Base-by-base conservation (phyloP, 768 basidiomycete species). In the Lactarius tabidus region DNA sequence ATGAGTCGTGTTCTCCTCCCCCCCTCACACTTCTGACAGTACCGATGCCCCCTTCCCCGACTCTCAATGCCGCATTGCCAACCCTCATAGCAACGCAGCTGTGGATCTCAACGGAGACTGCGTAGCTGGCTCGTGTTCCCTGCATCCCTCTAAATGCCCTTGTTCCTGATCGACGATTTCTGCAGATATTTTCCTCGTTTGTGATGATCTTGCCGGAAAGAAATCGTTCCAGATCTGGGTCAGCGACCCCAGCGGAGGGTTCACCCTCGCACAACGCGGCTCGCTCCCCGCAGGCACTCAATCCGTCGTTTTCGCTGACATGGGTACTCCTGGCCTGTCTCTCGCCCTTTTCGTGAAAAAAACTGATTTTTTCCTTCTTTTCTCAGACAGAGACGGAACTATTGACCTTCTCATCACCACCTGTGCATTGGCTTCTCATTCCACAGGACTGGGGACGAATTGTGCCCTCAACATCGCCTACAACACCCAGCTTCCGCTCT, bases 101-200 rank as follows among this genome's bases (percentile, higher is more conserved):
- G 84, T 98, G 6, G 97, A 99, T 72, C 78, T 99, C 43, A 85
- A 98, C 67, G 97, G 97, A 15, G 97, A 99, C 74, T 98, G 97
- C 74, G 81, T 97, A 4, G 93, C 95, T 67, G 93, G 93, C 90
- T 66, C 67, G 80, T 76, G 12, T 28, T 51, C 15, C 41, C 31
- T 20, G 26, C 9, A 9, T 33, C 55, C 6, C 17, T 0, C 36
- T 53, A 3, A 26, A 31, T 59, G n/a, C 20, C 23, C 53, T 17
- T 10, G 38, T 10, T 29, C 5, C 59, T 70, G 33, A 67, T 54
- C 41, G 2, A 18, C 41, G 2, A 18, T 39, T 45, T 8, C n/a
- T 51, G 6, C 66, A 90, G 96, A 99, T 70, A 77, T 98, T 3
- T 96, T 99, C 74, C 80, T 99, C 8, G 85, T 92, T 14, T 98